phyloP scores from a whole-genome alignment of 768 basidiomycete genomes.

The Tephrocybe sp. region DNA sequence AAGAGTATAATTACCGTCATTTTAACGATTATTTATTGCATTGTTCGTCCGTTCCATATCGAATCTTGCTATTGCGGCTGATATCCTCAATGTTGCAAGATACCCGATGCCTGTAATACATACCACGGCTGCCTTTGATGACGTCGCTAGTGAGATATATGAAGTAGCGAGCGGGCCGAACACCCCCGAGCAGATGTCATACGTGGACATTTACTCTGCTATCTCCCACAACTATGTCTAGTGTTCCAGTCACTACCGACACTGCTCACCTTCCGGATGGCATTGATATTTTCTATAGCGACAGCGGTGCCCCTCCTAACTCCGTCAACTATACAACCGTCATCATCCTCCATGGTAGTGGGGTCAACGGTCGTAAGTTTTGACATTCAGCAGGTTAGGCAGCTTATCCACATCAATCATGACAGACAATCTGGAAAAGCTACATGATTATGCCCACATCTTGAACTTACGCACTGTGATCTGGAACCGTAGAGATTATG shows the following conservation, averaged over 20 bases:
- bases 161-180: no score
- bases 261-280: slow-evolving; percentile 17
- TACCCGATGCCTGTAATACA: no score
- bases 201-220: neutral
- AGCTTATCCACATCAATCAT: neutral
- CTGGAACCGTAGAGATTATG: slow-evolving; percentile 32
- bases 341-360: slow-evolving; percentile 33
- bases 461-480: slow-evolving; percentile 28
- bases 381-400: no score
- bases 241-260: neutral
- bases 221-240: neutral
- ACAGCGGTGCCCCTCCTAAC: slow-evolving; percentile 30
- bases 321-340: slow-evolving; percentile 35
- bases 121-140: no score
- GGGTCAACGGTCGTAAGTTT: slow-evolving; percentile 32
- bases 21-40: slow-evolving; percentile 8
- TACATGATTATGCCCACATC: slow-evolving; percentile 22
- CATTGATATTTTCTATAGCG: slow-evolving; percentile 29
- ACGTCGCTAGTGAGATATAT: no score
- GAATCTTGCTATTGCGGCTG: neutral
- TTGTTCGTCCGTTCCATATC: slow-evolving; percentile 1
- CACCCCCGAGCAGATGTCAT: no score
- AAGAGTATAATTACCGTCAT: slow-evolving; percentile 2
- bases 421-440: slow-evolving; percentile 16
- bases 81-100: neutral